Conservation (phyloP, 805 yeast species). For the Yamadazyma akitaensis region DNA sequence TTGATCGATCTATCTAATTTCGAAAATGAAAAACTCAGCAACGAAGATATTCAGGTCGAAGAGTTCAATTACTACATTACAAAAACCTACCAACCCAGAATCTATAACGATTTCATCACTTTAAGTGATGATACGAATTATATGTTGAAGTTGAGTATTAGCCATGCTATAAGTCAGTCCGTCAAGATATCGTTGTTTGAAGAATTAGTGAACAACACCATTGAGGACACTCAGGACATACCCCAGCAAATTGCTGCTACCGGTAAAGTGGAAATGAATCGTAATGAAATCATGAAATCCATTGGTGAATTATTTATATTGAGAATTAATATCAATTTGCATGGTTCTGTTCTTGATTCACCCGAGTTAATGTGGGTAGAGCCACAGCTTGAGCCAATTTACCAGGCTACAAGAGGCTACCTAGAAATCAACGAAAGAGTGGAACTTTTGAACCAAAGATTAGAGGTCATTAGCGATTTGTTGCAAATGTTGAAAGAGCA, state of each 20-base stretch:
- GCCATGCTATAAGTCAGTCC: slow-evolving; percentile 94
- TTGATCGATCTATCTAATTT: slow-evolving; percentile 82
- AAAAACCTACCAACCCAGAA: slow-evolving; percentile 89
- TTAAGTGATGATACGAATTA: slow-evolving; percentile 85
- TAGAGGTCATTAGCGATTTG: slow-evolving; percentile 90
- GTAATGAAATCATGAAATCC: slow-evolving; percentile 94
- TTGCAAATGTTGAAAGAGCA: slow-evolving; percentile 96
- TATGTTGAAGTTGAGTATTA: slow-evolving; percentile 87
- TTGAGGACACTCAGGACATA: slow-evolving; percentile 94
- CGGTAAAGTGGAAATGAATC: slow-evolving; percentile 92
- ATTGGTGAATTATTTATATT: slow-evolving; percentile 94
- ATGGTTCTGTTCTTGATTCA: slow-evolving; percentile 87
- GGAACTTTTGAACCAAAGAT: slow-evolving; percentile 79
- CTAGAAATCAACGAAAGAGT: slow-evolving; percentile 94
- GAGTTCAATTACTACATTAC: slow-evolving; percentile 95
- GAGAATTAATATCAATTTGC: slow-evolving; percentile 75
- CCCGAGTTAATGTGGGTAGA: slow-evolving; percentile 99
- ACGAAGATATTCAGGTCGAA: slow-evolving; percentile 90
- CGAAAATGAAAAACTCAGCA: slow-evolving; percentile 86
- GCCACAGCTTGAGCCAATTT: slow-evolving; percentile 95
- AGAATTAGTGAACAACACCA: slow-evolving; percentile 93
- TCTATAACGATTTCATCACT: slow-evolving; percentile 92
- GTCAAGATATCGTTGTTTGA: slow-evolving; percentile 94
- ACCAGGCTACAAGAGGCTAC: slow-evolving; percentile 95
- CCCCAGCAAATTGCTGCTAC: slow-evolving; percentile 94